Evolutionary conservation across 1,284 basidiomycete genomes (phyloP).

Genomic region (Apiotrichum porosum): DNA sequence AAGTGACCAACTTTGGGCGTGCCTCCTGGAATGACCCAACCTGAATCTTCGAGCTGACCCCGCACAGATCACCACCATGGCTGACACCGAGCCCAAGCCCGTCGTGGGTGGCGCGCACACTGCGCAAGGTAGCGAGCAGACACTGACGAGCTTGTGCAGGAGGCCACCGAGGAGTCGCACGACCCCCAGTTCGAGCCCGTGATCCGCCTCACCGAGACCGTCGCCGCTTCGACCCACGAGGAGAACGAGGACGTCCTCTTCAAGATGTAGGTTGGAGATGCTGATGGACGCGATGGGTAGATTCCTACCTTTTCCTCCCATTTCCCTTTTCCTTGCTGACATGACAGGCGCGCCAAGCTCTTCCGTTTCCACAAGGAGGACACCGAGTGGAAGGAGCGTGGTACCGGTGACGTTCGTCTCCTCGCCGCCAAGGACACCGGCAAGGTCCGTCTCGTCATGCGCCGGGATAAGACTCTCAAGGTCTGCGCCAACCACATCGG

Average conservation of each 20-base stretch:
- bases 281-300: background rate
- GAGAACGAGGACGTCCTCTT: slow-evolving; percentile 91
- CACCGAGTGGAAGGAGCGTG: slow-evolving; percentile 88
- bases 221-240: slow-evolving; percentile 91
- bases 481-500: slow-evolving; percentile 98
- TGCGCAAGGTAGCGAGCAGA: too few relatives aligned
- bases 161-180: slow-evolving; percentile 57
- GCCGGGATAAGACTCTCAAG: slow-evolving; percentile 99
- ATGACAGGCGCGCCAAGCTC: slow-evolving; percentile 86
- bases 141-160: slow-evolving; percentile 1
- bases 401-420: slow-evolving; percentile 80
- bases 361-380: slow-evolving; percentile 84
- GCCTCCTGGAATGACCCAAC: too few relatives aligned
- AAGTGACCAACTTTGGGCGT: too few relatives aligned
- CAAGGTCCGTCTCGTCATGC: slow-evolving; percentile 96
- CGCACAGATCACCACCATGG: slow-evolving; percentile 12
- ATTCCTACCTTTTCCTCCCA: background rate
- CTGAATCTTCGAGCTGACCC: too few relatives aligned
- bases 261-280: slow-evolving; percentile 72
- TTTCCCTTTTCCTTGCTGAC: background rate
- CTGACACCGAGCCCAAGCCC: slow-evolving; percentile 22
- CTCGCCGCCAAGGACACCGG: slow-evolving; percentile 79
- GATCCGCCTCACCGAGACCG: slow-evolving; percentile 85
- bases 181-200: slow-evolving; percentile 95
- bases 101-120: background rate